Evolutionary conservation across 108 stramenopile species (phyloP).

Genomic region (Skeletonema tropicum): DNA sequence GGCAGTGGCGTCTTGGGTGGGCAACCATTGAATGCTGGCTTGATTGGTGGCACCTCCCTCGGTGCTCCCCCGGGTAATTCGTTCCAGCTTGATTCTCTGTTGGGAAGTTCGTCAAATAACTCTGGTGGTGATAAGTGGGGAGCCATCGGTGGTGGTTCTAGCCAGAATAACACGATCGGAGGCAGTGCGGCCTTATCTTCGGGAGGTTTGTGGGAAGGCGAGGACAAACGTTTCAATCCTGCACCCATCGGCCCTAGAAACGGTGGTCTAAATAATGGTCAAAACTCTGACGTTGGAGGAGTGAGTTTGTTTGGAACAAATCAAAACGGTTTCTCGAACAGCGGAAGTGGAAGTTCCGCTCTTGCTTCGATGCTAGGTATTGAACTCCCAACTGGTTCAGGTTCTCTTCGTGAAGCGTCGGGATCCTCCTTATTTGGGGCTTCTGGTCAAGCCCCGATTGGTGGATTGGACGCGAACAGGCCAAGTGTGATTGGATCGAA

Average conservation of each 20-base stretch:
- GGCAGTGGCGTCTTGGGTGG: constrained; percentile 49
- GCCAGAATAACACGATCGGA: constrained; percentile 44
- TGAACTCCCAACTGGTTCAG: constrained; percentile 78
- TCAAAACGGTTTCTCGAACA: constrained; percentile 22
- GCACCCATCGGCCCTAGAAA: constrained; percentile 47
- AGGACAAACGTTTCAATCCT: constrained; percentile 18
- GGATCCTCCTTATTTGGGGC: constrained; percentile 14
- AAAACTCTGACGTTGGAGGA: constrained; percentile 38
- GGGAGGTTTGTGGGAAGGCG: constrained; percentile 33
- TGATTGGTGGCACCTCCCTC: constrained; percentile 48
- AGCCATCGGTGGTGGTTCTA: constrained; percentile 48
- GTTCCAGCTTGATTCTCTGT: constrained; percentile 29
- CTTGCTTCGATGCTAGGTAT: constrained; percentile 88
- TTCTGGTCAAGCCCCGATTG: constrained; percentile 22
- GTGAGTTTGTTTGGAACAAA: constrained; percentile 43
- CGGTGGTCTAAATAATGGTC: constrained; percentile 10
- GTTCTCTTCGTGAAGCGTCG: constrained; percentile 68
- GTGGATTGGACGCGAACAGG: constrained; percentile 29
- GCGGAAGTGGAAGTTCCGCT: constrained; percentile 68
- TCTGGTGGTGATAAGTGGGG: constrained; percentile 44
- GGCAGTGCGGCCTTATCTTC: constrained; percentile 23
- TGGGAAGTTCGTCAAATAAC: constrained; percentile 13
- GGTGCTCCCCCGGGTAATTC: constrained; percentile 24
- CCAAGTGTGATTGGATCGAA: constrained; percentile 29
- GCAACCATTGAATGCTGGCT: constrained; percentile 34